phyloP scores from a whole-genome alignment of 371 early-diverging fungal genomes.

The Mucor circinelloides region DNA sequence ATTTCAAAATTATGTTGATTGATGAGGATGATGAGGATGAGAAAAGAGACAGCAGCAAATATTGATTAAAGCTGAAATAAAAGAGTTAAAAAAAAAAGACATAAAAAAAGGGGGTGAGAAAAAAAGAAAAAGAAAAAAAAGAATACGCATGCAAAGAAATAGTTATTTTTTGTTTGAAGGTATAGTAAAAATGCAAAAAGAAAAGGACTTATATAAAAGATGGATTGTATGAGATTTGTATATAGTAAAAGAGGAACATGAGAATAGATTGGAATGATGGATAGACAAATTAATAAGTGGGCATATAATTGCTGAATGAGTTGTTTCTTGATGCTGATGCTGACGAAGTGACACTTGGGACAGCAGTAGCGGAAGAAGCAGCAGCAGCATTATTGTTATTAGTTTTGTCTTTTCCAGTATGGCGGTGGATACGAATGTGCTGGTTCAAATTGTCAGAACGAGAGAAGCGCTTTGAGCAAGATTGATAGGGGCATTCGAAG shows the following conservation, averaged over 20 bases:
- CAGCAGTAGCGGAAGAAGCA: conserved; percentile 1
- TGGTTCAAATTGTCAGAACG: conserved; percentile 84
- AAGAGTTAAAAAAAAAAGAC: background rate
- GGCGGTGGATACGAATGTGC: conserved; percentile 68
- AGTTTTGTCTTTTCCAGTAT: conserved; percentile 39
- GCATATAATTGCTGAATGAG: conserved; percentile 26
- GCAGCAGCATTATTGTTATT: conserved; percentile 11
- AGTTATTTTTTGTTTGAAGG: background rate
- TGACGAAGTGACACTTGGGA: background rate
- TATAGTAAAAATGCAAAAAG: conserved; percentile 1
- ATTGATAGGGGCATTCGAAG: conserved; percentile 65
- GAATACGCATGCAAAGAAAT: conserved; percentile 2
- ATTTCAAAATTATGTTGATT: background rate
- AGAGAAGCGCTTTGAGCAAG: conserved; percentile 82
- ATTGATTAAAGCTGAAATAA: background rate
- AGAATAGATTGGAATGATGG: background rate
- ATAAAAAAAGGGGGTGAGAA: conserved; percentile 10
- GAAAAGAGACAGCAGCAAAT: background rate
- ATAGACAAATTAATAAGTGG: conserved; percentile 19
- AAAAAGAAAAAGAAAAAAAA: background rate
- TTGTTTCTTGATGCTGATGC: background rate
- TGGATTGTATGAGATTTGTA: background rate
- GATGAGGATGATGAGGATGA: background rate
- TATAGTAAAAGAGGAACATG: background rate
- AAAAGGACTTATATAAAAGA: conserved; percentile 4